phyloP scores from a whole-genome alignment of 1,139 yeast genomes.

The Geotrichum carabidarum region DNA sequence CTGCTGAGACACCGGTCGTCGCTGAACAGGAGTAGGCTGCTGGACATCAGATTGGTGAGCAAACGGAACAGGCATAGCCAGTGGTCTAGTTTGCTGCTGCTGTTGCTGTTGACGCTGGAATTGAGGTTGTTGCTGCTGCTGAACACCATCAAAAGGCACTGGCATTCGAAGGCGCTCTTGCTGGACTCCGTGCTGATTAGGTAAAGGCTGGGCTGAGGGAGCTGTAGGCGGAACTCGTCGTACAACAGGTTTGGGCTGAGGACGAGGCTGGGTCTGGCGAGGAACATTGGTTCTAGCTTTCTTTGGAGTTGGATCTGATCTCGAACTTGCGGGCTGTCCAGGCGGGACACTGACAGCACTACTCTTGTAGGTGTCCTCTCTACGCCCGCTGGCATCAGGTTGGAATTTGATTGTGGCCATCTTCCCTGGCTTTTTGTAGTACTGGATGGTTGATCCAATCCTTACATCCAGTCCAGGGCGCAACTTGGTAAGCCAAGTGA shows the following conservation, averaged over 20 bases:
- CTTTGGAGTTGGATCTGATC: slow-evolving; percentile 68
- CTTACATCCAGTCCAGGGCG: slow-evolving; percentile 56
- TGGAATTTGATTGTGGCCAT: slow-evolving; percentile 67
- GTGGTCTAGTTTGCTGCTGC: slow-evolving; percentile 26
- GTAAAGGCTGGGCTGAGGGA: slow-evolving; percentile 19
- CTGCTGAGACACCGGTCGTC: slow-evolving; percentile 16
- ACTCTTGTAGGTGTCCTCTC: slow-evolving; percentile 77
- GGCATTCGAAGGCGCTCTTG: slow-evolving; percentile 3
- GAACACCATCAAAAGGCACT: slow-evolving; percentile 4
- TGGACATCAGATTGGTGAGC: slow-evolving; percentile 25
- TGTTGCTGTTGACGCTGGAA: slow-evolving; percentile 17
- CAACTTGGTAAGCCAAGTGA: slow-evolving; percentile 65
- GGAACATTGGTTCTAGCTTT: slow-evolving; percentile 34
- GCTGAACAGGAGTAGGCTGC: slow-evolving; percentile 35
- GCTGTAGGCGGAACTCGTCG: slow-evolving; percentile 17
- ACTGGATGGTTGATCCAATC: slow-evolving; percentile 68
- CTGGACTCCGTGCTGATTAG: slow-evolving; percentile 2
- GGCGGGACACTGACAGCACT: slow-evolving; percentile 76
- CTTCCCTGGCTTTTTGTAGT: slow-evolving; percentile 84
- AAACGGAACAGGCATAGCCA: slow-evolving; percentile 27
- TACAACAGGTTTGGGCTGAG: slow-evolving; percentile 12
- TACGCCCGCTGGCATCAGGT: slow-evolving; percentile 49
- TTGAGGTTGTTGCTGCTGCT: slow-evolving; percentile 14
- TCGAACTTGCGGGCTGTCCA: slow-evolving; percentile 72
- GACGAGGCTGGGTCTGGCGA: slow-evolving; percentile 10